phyloP scores from a whole-genome alignment of 2,329 filamentous ascomycete species.

The Arthrobotrys musiformis region DNA sequence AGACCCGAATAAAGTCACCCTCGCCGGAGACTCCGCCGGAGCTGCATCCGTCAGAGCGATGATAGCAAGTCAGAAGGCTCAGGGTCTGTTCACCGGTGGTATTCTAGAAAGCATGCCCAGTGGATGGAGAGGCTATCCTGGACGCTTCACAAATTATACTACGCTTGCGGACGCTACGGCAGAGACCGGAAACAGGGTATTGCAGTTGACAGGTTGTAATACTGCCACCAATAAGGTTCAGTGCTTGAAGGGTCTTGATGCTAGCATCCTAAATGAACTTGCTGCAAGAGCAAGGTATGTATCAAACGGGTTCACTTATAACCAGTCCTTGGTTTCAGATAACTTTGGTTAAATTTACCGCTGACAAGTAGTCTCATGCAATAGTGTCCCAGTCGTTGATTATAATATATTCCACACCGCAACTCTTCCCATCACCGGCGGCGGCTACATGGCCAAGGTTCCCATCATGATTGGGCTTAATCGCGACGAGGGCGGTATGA shows the following conservation, averaged over 20 bases:
- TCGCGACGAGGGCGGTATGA: conserved; percentile 60
- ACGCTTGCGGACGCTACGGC: conserved; percentile 20
- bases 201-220: conserved; percentile 8
- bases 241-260: conserved; percentile 12
- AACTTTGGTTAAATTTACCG: background rate
- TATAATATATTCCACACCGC: background rate
- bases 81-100: conserved; percentile 14
- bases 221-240: background rate
- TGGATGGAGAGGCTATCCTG: conserved; percentile 7
- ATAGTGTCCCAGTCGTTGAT: conserved; percentile 59
- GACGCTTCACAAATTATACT: conserved; percentile 4
- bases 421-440: conserved; percentile 59
- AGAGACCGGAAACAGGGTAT: background rate
- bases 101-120: conserved; percentile 30
- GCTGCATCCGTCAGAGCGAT: conserved; percentile 63
- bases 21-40: conserved; percentile 72
- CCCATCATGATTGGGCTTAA: conserved; percentile 62
- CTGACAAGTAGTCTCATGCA: background rate
- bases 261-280: background rate
- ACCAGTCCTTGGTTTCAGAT: background rate
- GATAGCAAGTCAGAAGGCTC: background rate
- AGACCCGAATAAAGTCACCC: conserved; percentile 69
- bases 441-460: conserved; percentile 59
- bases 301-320: too few relatives aligned
- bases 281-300: conserved; percentile 5